Conservation (phyloP, 2,329 filamentous ascomycete species). For the Arthroderma sp. region DNA sequence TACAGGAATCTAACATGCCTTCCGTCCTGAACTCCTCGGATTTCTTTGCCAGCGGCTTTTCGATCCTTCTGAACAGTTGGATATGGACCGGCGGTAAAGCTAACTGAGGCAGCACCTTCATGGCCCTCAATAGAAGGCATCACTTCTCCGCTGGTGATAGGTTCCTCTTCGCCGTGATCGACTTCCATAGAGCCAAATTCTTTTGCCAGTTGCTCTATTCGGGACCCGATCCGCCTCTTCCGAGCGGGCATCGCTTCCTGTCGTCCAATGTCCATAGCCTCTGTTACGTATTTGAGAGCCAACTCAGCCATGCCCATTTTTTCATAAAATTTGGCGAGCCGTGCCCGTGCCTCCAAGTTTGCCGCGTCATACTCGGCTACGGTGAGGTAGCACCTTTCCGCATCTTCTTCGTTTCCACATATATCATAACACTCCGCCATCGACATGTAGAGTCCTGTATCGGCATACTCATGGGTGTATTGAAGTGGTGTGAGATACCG, state of each 20-base stretch:
- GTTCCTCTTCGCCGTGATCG: neutral
- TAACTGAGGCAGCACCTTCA: neutral
- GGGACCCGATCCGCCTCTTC: constrained; percentile 20
- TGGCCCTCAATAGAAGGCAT: neutral
- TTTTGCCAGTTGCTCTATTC: constrained; percentile 28
- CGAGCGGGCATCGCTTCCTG: constrained; percentile 22
- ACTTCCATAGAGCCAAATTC: constrained; percentile 22
- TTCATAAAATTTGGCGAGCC: constrained; percentile 76
- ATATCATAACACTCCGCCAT: constrained; percentile 52
- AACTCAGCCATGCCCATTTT: constrained; percentile 58
- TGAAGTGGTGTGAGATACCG: constrained; percentile 45
- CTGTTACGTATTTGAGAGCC: constrained; percentile 62
- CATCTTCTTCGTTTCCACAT: constrained; percentile 50
- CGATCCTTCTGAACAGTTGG: neutral
- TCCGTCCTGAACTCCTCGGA: neutral
- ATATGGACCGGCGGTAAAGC: too few species aligned
- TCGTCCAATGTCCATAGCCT: constrained; percentile 54
- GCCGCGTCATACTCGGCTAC: constrained; percentile 59
- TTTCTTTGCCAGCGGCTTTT: neutral
- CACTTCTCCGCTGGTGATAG: neutral
- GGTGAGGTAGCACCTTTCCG: constrained; percentile 63
- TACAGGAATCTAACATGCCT: constrained; percentile 32
- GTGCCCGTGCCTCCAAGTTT: constrained; percentile 62
- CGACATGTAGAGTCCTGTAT: constrained; percentile 38
- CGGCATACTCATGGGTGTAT: constrained; percentile 33